A percentile compares a stretch with the other conserved stretches of the same genome.
Conservation (phyloP, 1,139 yeast genomes). For the Taphrina flavorubra region DNA sequence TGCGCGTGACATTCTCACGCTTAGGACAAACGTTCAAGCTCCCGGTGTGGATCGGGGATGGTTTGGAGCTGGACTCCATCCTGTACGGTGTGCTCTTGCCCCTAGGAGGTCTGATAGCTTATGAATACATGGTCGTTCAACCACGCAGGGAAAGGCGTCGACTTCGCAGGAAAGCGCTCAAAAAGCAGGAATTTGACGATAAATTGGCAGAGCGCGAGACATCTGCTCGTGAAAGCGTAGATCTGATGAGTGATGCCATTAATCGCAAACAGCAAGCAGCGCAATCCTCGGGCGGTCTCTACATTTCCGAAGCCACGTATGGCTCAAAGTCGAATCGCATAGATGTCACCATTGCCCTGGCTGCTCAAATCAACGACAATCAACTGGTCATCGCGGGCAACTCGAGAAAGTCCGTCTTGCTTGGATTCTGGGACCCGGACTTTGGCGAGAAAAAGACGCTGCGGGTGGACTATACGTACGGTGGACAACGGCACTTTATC, state of each 20-base stretch:
- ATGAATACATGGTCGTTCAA: constrained; percentile 34
- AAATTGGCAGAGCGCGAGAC: constrained; percentile 32
- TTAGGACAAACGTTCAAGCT: constrained; percentile 39
- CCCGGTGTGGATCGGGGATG: constrained; percentile 40
- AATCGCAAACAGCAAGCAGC: constrained; percentile 32
- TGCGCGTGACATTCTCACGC: constrained; percentile 37
- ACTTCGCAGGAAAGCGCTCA: constrained; percentile 11
- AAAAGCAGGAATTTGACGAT: constrained; percentile 22
- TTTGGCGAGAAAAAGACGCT: constrained; percentile 41
- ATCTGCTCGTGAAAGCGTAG: constrained; percentile 33
- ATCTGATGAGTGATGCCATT: constrained; percentile 29
- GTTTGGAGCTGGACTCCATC: constrained; percentile 33
- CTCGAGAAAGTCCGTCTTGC: constrained; percentile 22
- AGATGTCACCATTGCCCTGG: constrained; percentile 42
- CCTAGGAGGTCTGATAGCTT: constrained; percentile 32
- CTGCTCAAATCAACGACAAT: constrained; percentile 40
- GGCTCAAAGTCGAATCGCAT: constrained; percentile 31
- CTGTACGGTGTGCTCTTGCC: constrained; percentile 41
- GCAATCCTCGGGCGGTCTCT: constrained; percentile 17
- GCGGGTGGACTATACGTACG: constrained; percentile 36
- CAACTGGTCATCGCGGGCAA: constrained; percentile 36
- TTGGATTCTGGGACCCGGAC: constrained; percentile 43
- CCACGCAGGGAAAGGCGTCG: constrained; percentile 28
- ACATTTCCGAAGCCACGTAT: constrained; percentile 16
- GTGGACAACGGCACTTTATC: constrained; percentile 38